These are phyloP conservation scores for Aspergillus quadricinctus DNA, from an alignment of 2,329 filamentous ascomycete species.

Conservation along the genomic window DNA sequence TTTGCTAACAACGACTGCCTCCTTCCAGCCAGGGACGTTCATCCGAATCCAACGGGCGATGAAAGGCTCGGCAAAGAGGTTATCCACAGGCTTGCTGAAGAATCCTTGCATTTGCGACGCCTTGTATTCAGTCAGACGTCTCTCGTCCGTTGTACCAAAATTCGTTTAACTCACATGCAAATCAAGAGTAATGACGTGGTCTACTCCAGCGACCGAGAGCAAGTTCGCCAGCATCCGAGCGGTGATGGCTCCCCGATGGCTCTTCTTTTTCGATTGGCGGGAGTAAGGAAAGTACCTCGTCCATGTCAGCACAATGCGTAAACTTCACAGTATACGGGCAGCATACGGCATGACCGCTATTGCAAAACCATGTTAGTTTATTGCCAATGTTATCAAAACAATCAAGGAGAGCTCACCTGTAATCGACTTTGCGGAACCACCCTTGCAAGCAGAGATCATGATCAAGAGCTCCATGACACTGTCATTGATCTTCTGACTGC, in stretches of 20 bases:
- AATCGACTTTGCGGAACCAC: constrained; percentile 92
- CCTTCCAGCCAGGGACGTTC: constrained; percentile 78
- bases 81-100: constrained; percentile 96
- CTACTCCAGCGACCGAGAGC: constrained; percentile 85
- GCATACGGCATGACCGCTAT: constrained; percentile 47
- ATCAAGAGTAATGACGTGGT: constrained; percentile 96
- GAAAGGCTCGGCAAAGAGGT: constrained; percentile 90
- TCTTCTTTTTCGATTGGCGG: constrained; percentile 98
- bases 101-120: constrained; percentile 99
- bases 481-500: constrained; percentile 94
- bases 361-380: constrained; percentile 5
- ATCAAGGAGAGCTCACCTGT: constrained; percentile 62
- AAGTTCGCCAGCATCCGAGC: constrained; percentile 96
- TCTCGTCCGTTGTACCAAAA: constrained; percentile 4
- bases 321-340: constrained; percentile 26
- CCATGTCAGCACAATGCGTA: constrained; percentile 33
- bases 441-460: constrained; percentile 98
- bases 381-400: constrained; percentile 10
- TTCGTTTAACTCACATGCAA: constrained; percentile 61
- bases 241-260: constrained; percentile 91
- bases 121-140: constrained; percentile 25
- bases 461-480: constrained; percentile 99
- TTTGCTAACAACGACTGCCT: constrained; percentile 96
- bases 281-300: constrained; percentile 91
- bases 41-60: constrained; percentile 92